Percentiles rank a stretch among this genome's conserved stretches.
phyloP scores from a whole-genome alignment of 2,329 filamentous ascomycete genomes.

The Geosmithia flava region DNA sequence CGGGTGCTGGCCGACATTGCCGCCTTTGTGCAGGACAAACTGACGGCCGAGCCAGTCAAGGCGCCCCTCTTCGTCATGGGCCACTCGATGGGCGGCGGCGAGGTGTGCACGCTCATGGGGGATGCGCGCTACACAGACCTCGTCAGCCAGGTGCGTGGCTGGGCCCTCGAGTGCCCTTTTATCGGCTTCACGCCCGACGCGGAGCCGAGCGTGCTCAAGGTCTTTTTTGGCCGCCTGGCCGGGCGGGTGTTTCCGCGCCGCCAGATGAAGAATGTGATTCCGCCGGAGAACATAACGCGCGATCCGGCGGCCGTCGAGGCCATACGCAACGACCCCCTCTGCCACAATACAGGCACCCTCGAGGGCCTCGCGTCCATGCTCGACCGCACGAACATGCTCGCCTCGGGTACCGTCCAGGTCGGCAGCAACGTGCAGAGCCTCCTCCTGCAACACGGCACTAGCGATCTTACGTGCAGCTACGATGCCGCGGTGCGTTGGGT shows the following conservation, averaged over 20 bases:
- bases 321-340: slow-evolving; percentile 54
- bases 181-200: slow-evolving; percentile 57
- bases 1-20: slow-evolving; percentile 68
- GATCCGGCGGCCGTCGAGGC: slow-evolving; percentile 50
- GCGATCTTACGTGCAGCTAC: slow-evolving; percentile 57
- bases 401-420: slow-evolving; percentile 39
- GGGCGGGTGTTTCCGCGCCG: slow-evolving; percentile 53
- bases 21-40: slow-evolving; percentile 54
- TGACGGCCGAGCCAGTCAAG: slow-evolving; percentile 23
- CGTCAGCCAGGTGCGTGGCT: slow-evolving; percentile 53
- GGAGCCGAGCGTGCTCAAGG: slow-evolving; percentile 49
- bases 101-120: slow-evolving; percentile 52
- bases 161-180: slow-evolving; percentile 67
- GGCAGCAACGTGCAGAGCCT: slow-evolving; percentile 47
- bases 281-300: slow-evolving; percentile 51
- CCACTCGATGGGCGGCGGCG: slow-evolving; percentile 82
- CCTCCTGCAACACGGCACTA: slow-evolving; percentile 66
- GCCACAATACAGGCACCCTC: slow-evolving; percentile 78
- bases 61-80: slow-evolving; percentile 74
- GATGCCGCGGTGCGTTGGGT: slow-evolving; percentile 52
- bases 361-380: slow-evolving; percentile 67
- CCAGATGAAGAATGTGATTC: slow-evolving; percentile 56
- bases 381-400: slow-evolving; percentile 54
- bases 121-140: slow-evolving; percentile 39
- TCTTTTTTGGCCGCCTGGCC: slow-evolving; percentile 55